phyloP scores from a whole-genome alignment of 2,329 filamentous ascomycete genomes.

The Xylariaceae sp. region DNA sequence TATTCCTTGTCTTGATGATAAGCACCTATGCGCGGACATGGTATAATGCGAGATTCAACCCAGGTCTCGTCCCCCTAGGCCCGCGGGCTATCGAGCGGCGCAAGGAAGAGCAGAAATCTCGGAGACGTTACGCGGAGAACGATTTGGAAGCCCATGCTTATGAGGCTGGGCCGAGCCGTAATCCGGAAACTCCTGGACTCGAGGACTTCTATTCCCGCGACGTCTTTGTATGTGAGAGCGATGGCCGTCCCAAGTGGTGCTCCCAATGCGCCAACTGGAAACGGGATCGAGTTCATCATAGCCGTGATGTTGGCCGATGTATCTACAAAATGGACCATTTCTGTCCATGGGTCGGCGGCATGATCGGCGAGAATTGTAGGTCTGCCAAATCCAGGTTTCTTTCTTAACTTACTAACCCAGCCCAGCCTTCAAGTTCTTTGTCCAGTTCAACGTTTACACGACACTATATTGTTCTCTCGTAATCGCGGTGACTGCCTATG shows the following conservation, averaged over 20 bases:
- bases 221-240: slow-evolving; percentile 74
- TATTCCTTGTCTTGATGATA: slow-evolving; percentile 63
- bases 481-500: slow-evolving; percentile 59
- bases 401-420: slow-evolving; percentile 22
- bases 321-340: slow-evolving; percentile 92
- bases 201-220: slow-evolving; percentile 77
- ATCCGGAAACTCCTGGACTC: slow-evolving; percentile 61
- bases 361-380: slow-evolving; percentile 73
- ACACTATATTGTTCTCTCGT: slow-evolving; percentile 60
- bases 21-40: slow-evolving; percentile 67
- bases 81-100: slow-evolving; percentile 33
- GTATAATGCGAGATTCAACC: slow-evolving; percentile 60
- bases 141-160: slow-evolving; percentile 35
- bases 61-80: slow-evolving; percentile 69
- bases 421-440: slow-evolving; percentile 79
- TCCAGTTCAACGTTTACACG: slow-evolving; percentile 77
- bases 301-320: slow-evolving; percentile 73
- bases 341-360: slow-evolving; percentile 94
- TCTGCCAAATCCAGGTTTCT: slow-evolving; percentile 7
- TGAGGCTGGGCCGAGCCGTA: slow-evolving; percentile 37
- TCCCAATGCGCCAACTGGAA: slow-evolving; percentile 81
- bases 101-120: slow-evolving; percentile 25
- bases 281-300: slow-evolving; percentile 82
- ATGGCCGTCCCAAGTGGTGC: slow-evolving; percentile 85
- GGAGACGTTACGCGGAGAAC: slow-evolving; percentile 21